phyloP scores from a whole-genome alignment of 2,329 filamentous ascomycete species.

The Aspergillus fumigatus region DNA sequence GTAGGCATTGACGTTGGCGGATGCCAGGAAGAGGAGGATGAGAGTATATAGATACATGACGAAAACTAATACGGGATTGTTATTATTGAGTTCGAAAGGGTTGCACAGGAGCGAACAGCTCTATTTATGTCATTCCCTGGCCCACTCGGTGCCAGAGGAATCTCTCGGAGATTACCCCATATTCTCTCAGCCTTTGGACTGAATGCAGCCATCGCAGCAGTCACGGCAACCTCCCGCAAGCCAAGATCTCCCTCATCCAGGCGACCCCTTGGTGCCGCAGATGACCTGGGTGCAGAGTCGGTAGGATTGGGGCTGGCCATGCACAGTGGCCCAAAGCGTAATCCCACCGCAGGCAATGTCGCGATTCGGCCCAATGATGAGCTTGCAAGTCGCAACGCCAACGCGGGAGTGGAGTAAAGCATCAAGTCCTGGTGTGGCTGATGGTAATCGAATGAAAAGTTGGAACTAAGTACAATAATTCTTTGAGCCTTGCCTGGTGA shows the following conservation, averaged over 20 bases:
- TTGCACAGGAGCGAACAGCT: not conserved
- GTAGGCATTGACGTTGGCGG: constrained; percentile 25
- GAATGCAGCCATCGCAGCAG: not conserved
- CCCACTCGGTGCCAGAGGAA: not conserved
- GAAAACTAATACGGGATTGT: not conserved
- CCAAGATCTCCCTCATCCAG: not conserved
- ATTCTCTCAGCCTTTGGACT: not conserved
- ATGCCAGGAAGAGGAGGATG: constrained; percentile 19
- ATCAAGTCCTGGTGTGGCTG: not conserved
- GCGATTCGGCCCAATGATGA: not conserved
- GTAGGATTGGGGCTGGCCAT: not conserved
- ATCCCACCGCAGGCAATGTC: not conserved
- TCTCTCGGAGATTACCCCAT: not conserved
- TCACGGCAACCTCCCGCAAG: not conserved
- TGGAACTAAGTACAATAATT: not conserved
- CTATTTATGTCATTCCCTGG: not conserved
- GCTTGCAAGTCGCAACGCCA: not conserved
- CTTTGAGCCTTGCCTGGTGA: not conserved
- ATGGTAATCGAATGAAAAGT: not conserved
- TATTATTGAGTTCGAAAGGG: not conserved
- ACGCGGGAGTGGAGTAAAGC: not conserved
- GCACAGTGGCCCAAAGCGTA: not conserved
- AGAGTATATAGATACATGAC: constrained; percentile 7
- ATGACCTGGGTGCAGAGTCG: not conserved
- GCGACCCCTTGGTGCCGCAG: not conserved